Base-by-base conservation (phyloP, 2,329 filamentous ascomycete species). In the Hymenoscyphus albidus region DNA sequence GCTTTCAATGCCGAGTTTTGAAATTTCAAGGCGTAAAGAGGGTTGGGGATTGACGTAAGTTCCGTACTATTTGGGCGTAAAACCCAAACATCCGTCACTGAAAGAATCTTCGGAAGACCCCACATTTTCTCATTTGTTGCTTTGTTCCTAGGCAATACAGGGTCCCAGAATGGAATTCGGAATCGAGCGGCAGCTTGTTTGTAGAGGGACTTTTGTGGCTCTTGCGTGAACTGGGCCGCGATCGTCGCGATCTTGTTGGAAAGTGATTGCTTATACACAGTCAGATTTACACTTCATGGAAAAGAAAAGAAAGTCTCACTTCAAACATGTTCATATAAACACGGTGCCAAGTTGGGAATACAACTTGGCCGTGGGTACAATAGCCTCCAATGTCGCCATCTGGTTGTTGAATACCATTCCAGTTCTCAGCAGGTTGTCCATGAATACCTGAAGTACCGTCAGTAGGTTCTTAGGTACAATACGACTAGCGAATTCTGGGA, bases 321-420 rank as follows among this genome's bases (percentile, higher is more conserved):
- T 62, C 59, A 55, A 55, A 62, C 27, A 62, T 38, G 7, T 55
- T 54, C 44, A 62, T 62, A 13, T 62, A 62, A 7, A 38, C 32
- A 56, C 59, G 59, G 18, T 62, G 59, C 59, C 59, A 62, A 27
- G 59, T 62, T 27, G 59, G 59, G 14, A 62, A 62, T 12, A 40
- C 39, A n/a, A 39, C 27, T 31, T 22, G 31, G 14, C 51, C 51
- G 14, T 62, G 59, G 14, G 31, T 55, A 14, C 59, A 62, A n/a
- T 62, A 62, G 3, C 48, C 44, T 1, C 44, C 42, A 9, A 55
- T 14, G 12, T 22, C 27, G 10, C 51, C 59, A 38, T 38, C 22
- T 40, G 59, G 59, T 32, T 62, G n/a, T 10, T 61, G 58, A 44
- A 59, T 42, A 5, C 38, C 38, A 44, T 59, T 42, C 58, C 58